Evolutionary conservation across 306 rosid species (phyloP), one percentile per base, ranked within the genome.

Genomic region (Ormosia emarginata): DNA sequence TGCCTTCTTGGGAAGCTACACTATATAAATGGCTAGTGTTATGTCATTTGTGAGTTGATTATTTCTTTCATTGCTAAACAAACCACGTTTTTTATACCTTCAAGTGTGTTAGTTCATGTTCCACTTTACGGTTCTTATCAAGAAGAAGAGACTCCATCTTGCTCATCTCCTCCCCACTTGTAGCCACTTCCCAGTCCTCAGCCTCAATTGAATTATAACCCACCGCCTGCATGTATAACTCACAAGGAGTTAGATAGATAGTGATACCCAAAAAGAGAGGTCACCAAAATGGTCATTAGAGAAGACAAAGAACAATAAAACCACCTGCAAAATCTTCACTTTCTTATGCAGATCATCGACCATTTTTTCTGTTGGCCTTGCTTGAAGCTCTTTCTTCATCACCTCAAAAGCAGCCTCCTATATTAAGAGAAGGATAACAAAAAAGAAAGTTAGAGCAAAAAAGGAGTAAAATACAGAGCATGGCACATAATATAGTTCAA

Each of bases 91-190:
- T 52, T 78, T 67, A 61, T 75, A 95, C 99, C 96, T 93, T 95
- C 91, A 90, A 79, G 61, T 92, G 99, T 76, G 99, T 95, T 56
- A 95, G 90, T 18, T 95, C 96, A 71, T 93, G 98, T 83, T 95
- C 99, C 96, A 95, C 90, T 92, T 95, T 95, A 56, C 96, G 91
- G 89, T 95, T 95, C 86, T 95, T 95, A 83, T 95, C 98, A 84
- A 95, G 99, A 86, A 95, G 99, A 86, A 95, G 98, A 84, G 96
- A 92, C 84, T 95, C 99, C 99, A 95, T 92, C 94, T 92, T 92
- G 90, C 98, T 95, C 98, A 93, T 90, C 91, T 95, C 99, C 82
- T 95, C 99, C 86, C 96, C 99, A 46, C 97, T 91, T 56, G 98
- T 93, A 82, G 99, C 96, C 61, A 74, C 96, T 67, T 95, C 98